Percentiles rank a stretch among this genome's conserved stretches.
Conservation (phyloP, 1,139 yeast species). For the Citeromyces hawaiiensis region DNA sequence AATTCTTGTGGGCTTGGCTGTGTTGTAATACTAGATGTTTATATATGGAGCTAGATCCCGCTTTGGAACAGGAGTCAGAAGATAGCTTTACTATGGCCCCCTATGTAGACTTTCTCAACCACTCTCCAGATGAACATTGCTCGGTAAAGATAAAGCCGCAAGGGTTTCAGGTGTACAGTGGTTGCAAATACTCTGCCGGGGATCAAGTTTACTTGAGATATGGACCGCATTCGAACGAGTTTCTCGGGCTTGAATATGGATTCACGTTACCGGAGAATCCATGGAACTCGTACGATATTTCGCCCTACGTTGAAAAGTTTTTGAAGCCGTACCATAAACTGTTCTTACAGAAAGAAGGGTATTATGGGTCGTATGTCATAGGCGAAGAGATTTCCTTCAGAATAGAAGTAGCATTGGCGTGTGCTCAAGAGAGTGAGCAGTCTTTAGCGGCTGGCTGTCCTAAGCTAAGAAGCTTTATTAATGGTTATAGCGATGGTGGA, state of each 20-base stretch:
- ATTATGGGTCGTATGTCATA: slow-evolving; percentile 65
- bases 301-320: slow-evolving; percentile 23
- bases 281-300: slow-evolving; percentile 64
- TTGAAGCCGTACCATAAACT: slow-evolving; percentile 25
- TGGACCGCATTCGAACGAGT: slow-evolving; percentile 81
- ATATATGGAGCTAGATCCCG: slow-evolving; percentile 54
- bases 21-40: slow-evolving; percentile 87
- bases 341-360: slow-evolving; percentile 38
- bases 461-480: slow-evolving; percentile 10
- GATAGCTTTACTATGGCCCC: slow-evolving; percentile 90
- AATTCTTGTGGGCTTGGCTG: slow-evolving; percentile 63
- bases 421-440: slow-evolving; percentile 33
- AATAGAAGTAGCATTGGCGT: slow-evolving; percentile 63
- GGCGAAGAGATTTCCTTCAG: slow-evolving; percentile 50
- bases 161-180: slow-evolving; percentile 37
- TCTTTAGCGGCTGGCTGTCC: slow-evolving; percentile 4
- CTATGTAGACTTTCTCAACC: slow-evolving; percentile 79
- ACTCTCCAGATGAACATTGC: slow-evolving; percentile 43
- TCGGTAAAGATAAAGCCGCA: slow-evolving; percentile 27
- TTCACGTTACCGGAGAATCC: slow-evolving; percentile 43
- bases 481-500: slow-evolving; percentile 27
- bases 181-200: slow-evolving; percentile 19
- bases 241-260: slow-evolving; percentile 78
- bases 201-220: slow-evolving; percentile 65
- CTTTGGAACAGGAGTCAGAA: slow-evolving; percentile 15